phyloP scores from a whole-genome alignment of 2,329 filamentous ascomycete genomes.

The Colletotrichum graminicola region DNA sequence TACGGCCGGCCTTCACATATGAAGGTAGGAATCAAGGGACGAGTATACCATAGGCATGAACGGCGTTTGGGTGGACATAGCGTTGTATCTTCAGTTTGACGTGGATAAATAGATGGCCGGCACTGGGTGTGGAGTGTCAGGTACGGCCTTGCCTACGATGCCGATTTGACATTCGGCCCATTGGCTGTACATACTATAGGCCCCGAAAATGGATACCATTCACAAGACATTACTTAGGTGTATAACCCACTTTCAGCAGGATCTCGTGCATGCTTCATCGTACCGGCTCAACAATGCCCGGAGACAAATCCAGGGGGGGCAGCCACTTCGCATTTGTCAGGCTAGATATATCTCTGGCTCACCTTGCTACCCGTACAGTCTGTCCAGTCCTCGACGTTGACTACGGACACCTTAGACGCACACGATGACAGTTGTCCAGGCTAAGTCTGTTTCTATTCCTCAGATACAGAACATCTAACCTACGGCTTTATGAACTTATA shows the following conservation, averaged over 20 bases:
- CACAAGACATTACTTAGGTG: no score
- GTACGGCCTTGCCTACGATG: background rate
- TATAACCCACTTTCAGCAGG: background rate
- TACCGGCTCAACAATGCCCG: background rate
- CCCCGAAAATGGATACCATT: background rate
- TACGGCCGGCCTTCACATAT: background rate
- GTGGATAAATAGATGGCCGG: background rate
- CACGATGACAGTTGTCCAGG: slow-evolving; percentile 1
- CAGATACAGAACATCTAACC: slow-evolving; percentile 36
- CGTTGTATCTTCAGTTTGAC: background rate
- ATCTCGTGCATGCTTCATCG: background rate
- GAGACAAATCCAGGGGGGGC: no score
- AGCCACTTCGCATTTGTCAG: background rate
- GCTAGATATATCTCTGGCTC: background rate
- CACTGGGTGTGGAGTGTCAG: background rate
- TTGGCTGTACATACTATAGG: background rate
- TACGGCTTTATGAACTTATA: slow-evolving; percentile 35
- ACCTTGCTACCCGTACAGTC: background rate
- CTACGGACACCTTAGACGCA: background rate
- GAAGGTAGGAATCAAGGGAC: background rate
- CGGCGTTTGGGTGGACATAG: slow-evolving; percentile 23
- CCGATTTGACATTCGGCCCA: background rate
- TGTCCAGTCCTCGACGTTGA: background rate
- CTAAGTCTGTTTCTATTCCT: slow-evolving; percentile 31
- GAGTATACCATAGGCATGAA: slow-evolving; percentile 11